Percentiles rank a stretch among this genome's conserved stretches.
These are phyloP conservation scores for Saccharomycopsis lassenensis DNA, from an alignment of 805 yeast genomes.

Conservation along the genomic window DNA sequence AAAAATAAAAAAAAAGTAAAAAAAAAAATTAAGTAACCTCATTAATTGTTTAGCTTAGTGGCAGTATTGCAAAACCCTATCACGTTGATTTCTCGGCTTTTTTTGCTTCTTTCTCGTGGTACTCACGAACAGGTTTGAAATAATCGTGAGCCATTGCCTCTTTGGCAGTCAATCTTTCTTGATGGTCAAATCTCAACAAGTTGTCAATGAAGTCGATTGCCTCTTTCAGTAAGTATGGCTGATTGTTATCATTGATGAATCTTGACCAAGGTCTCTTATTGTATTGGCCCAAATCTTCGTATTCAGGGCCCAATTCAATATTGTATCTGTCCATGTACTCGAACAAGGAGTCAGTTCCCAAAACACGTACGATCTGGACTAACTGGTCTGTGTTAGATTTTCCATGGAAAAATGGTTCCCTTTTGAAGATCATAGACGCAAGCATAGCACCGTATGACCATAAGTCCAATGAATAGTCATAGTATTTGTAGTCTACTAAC, in stretches of 20 bases:
- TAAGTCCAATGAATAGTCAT: slow-evolving; percentile 80
- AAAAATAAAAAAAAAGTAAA: background rate
- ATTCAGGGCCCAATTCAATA: slow-evolving; percentile 61
- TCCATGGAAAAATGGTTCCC: slow-evolving; percentile 90
- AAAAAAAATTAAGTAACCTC: background rate
- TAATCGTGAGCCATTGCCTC: slow-evolving; percentile 78
- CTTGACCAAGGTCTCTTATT: slow-evolving; percentile 57
- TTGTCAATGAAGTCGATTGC: slow-evolving; percentile 63
- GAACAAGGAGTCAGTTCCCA: slow-evolving; percentile 72
- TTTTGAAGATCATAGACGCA: slow-evolving; percentile 78
- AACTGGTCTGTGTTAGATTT: slow-evolving; percentile 85
- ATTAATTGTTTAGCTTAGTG: background rate
- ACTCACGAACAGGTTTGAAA: slow-evolving; percentile 30
- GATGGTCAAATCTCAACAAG: slow-evolving; percentile 74
- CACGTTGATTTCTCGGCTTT: slow-evolving; percentile 1
- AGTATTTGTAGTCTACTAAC: slow-evolving; percentile 68
- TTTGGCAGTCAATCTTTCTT: slow-evolving; percentile 74
- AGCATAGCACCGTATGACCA: slow-evolving; percentile 92
- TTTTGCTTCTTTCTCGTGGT: slow-evolving; percentile 3
- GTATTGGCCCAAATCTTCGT: slow-evolving; percentile 61
- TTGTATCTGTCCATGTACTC: slow-evolving; percentile 59
- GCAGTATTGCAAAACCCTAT: no score
- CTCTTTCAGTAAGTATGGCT: slow-evolving; percentile 39
- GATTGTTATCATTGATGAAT: slow-evolving; percentile 46
- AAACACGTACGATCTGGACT: slow-evolving; percentile 78